phyloP scores from a whole-genome alignment of 108 stramenopile genomes.

The Skeletonema grethae region DNA sequence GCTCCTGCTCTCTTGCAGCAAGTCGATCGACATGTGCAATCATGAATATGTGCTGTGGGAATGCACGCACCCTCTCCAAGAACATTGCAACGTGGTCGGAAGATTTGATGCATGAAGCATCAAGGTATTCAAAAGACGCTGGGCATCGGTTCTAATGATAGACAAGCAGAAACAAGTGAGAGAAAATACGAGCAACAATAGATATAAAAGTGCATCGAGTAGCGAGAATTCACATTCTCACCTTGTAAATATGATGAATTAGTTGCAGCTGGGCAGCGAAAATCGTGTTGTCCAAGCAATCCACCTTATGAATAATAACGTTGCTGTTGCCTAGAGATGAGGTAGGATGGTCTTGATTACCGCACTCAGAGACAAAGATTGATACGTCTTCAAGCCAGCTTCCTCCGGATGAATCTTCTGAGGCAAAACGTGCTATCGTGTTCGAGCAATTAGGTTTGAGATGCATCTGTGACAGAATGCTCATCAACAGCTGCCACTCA shows the following conservation, averaged over 20 bases:
- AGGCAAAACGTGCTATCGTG: background rate
- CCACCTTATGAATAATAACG: slow-evolving; percentile 24
- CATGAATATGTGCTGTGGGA: slow-evolving; percentile 19
- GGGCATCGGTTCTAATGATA: slow-evolving; percentile 8
- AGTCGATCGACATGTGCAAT: slow-evolving; percentile 16
- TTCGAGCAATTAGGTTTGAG: slow-evolving; percentile 3
- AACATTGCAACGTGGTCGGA: slow-evolving; percentile 6
- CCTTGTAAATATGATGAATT: slow-evolving; percentile 34
- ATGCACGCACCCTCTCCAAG: slow-evolving; percentile 28
- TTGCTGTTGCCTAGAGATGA: slow-evolving; percentile 6
- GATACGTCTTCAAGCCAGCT: slow-evolving; percentile 32
- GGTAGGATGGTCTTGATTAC: background rate
- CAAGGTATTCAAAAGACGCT: slow-evolving; percentile 29
- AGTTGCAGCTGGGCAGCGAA: slow-evolving; percentile 14
- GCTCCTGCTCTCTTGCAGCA: slow-evolving; percentile 13
- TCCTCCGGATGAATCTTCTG: background rate
- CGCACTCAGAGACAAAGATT: slow-evolving; percentile 18
- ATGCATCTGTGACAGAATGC: background rate
- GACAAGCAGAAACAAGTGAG: background rate
- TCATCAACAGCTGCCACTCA: background rate
- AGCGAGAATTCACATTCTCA: background rate
- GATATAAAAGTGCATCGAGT: background rate
- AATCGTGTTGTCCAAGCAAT: slow-evolving; percentile 8
- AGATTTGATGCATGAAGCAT: slow-evolving; percentile 18
- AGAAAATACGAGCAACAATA: background rate